phyloP scores from a whole-genome alignment of 805 yeast species.

The Alloascoidea hylecoeti region DNA sequence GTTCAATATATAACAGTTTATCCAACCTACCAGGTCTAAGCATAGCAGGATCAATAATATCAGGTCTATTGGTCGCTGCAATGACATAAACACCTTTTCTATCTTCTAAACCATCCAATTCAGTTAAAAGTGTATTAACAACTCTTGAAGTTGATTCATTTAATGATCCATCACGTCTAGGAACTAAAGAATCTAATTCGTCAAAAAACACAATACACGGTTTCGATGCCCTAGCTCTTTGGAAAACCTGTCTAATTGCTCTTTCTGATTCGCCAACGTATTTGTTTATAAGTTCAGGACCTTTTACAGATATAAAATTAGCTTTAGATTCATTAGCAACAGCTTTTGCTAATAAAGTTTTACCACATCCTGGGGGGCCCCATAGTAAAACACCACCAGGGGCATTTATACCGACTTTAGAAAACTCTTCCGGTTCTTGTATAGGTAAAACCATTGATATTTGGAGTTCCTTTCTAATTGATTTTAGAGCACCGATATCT shows the following conservation, averaged over 20 bases:
- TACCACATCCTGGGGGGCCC: slow-evolving; percentile 99
- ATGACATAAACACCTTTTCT: slow-evolving; percentile 87
- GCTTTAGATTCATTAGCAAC: slow-evolving; percentile 97
- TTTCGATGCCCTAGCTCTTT: slow-evolving; percentile 81
- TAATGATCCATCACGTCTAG: slow-evolving; percentile 77
- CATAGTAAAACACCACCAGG: slow-evolving; percentile 95
- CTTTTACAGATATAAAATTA: slow-evolving; percentile 88
- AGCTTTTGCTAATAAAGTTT: slow-evolving; percentile 89
- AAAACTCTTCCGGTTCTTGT: slow-evolving; percentile 78
- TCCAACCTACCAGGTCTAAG: slow-evolving; percentile 92
- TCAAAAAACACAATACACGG: slow-evolving; percentile 95
- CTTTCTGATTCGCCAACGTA: slow-evolving; percentile 95
- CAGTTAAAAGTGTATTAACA: slow-evolving; percentile 88
- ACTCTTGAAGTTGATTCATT: slow-evolving; percentile 89
- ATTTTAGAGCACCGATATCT: slow-evolving; percentile 78
- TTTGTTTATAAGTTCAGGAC: slow-evolving; percentile 89
- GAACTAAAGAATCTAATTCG: slow-evolving; percentile 92
- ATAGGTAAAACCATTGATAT: slow-evolving; percentile 98
- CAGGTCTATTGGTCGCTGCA: slow-evolving; percentile 96
- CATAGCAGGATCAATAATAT: slow-evolving; percentile 98
- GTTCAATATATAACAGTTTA: slow-evolving; percentile 80
- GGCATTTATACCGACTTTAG: slow-evolving; percentile 85
- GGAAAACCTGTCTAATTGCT: slow-evolving; percentile 86
- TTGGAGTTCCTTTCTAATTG: slow-evolving; percentile 78
- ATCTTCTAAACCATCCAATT: slow-evolving; percentile 88